Evolutionary conservation across 306 rosid genomes (phyloP).

Genomic region (Hippophae tibetana): DNA sequence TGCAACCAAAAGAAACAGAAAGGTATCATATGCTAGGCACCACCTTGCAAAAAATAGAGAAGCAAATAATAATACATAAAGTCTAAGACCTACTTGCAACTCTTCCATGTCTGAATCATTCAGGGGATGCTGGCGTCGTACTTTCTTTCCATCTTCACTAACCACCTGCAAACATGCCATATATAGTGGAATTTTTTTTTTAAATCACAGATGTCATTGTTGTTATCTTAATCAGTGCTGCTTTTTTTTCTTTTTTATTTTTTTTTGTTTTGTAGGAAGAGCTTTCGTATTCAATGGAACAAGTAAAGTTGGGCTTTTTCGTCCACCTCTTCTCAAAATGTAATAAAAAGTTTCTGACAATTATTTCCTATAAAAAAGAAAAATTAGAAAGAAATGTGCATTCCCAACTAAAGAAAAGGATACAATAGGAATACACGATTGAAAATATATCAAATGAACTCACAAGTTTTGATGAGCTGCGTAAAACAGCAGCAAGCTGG

Average conservation of each 20-base stretch:
- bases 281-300: too few species aligned
- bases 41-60: slow-evolving; percentile 7
- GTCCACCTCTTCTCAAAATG: too few species aligned
- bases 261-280: too few species aligned
- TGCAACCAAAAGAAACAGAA: slow-evolving; percentile 12
- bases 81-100: slow-evolving; percentile 57
- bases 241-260: too few species aligned
- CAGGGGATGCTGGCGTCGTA: slow-evolving; percentile 61
- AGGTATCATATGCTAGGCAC: slow-evolving; percentile 6
- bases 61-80: slow-evolving; percentile 5
- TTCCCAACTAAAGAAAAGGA: neutral
- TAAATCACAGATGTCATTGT: neutral
- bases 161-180: slow-evolving; percentile 53
- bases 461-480: slow-evolving; percentile 85
- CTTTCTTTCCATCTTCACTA: slow-evolving; percentile 89
- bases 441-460: slow-evolving; percentile 24
- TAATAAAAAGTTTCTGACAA: too few species aligned
- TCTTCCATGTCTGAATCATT: slow-evolving; percentile 81
- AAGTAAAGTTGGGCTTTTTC: too few species aligned
- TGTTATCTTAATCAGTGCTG: too few species aligned
- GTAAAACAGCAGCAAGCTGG: slow-evolving; percentile 79
- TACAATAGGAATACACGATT: slow-evolving; percentile 1
- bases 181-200: slow-evolving; percentile 11
- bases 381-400: neutral
- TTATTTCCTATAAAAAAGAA: too few species aligned